phyloP scores from a whole-genome alignment of 2,329 filamentous ascomycete genomes.

The Colletotrichum paranaense region DNA sequence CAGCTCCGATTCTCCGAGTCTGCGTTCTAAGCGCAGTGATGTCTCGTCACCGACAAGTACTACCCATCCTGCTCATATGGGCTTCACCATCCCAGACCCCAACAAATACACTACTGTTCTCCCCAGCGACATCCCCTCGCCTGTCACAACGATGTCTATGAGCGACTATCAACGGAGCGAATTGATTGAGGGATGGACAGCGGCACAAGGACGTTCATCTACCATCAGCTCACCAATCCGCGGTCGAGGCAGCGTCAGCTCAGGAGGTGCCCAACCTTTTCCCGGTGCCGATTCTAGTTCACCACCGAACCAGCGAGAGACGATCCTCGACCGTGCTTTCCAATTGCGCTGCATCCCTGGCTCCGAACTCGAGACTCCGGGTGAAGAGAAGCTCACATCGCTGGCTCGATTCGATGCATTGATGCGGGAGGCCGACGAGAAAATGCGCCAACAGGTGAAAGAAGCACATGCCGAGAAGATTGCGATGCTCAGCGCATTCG shows the following conservation, averaged over 20 bases:
- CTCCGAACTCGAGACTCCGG: constrained; percentile 63
- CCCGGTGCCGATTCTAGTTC: constrained; percentile 58
- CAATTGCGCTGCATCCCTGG: constrained; percentile 72
- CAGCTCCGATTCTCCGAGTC: constrained; percentile 68
- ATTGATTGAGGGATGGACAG: constrained; percentile 71
- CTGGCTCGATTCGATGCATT: constrained; percentile 74
- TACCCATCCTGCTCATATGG: constrained; percentile 54
- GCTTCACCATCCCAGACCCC: constrained; percentile 53
- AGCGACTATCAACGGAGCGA: constrained; percentile 66
- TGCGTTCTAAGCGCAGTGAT: constrained; percentile 72
- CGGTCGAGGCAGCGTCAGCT: constrained; percentile 65
- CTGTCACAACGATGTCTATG: constrained; percentile 57
- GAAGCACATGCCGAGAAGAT: constrained; percentile 42
- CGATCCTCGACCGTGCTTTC: constrained; percentile 75
- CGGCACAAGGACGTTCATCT: constrained; percentile 69
- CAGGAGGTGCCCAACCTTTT: constrained; percentile 52
- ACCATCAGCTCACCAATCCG: constrained; percentile 67
- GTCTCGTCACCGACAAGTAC: constrained; percentile 68
- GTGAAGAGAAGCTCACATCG: constrained; percentile 73
- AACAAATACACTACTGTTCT: constrained; percentile 61
- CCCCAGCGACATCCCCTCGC: constrained; percentile 65
- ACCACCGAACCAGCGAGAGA: constrained; percentile 68
- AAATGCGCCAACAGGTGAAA: constrained; percentile 54
- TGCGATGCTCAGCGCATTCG: constrained; percentile 61
- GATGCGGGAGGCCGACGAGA: constrained; percentile 70